Evolutionary conservation across 1,284 basidiomycete species (phyloP).

Genomic region (Marasmius tenuissimus): DNA sequence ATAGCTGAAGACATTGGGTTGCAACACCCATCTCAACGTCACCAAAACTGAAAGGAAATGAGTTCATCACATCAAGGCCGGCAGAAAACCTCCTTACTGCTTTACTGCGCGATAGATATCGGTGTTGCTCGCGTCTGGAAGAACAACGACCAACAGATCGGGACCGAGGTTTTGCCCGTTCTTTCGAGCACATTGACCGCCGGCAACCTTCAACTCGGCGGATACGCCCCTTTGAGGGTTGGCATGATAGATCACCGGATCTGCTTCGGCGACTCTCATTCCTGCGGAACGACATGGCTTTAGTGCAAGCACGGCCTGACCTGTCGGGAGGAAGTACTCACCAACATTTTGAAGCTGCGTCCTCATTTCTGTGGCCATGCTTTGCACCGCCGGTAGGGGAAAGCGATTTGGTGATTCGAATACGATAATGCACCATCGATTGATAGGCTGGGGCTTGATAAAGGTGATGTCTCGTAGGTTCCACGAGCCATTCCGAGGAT

Average conservation of each 20-base stretch:
- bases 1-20: conserved; percentile 66
- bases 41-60: background rate
- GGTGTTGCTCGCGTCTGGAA: conserved; percentile 41
- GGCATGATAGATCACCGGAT: conserved; percentile 28
- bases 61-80: conserved; percentile 16
- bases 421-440: conserved; percentile 7
- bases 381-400: background rate
- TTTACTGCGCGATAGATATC: conserved; percentile 50
- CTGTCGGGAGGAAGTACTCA: background rate
- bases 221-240: conserved; percentile 27
- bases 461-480: conserved; percentile 13
- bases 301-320: background rate
- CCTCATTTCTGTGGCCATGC: background rate
- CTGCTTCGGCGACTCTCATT: conserved; percentile 22
- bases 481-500: conserved; percentile 6
- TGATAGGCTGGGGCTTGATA: conserved; percentile 2
- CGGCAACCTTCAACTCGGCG: conserved; percentile 10
- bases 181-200: conserved; percentile 7
- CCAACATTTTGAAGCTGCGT: conserved; percentile 2
- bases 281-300: conserved; percentile 19
- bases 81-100: conserved; percentile 32
- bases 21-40: conserved; percentile 35
- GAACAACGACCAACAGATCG: conserved; percentile 26
- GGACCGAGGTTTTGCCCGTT: conserved; percentile 9
- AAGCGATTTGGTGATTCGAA: conserved; percentile 3